Base-by-base conservation (phyloP, 2,329 filamentous ascomycete genomes). In the Thelonectria discophora region DNA sequence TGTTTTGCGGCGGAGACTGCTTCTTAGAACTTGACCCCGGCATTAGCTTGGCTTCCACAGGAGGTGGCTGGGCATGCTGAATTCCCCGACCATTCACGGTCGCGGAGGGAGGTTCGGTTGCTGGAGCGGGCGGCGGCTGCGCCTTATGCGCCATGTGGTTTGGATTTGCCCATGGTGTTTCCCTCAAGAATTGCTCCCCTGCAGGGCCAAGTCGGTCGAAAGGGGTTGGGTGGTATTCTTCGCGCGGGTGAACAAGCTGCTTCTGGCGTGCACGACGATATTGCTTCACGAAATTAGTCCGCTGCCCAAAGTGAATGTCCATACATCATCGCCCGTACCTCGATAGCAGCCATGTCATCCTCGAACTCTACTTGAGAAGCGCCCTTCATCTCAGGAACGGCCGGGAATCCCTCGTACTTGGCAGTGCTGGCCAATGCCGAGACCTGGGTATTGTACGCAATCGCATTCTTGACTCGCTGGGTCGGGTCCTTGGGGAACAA, bases 341-440 rank as follows among this genome's bases (percentile, higher is more conserved):
- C 90, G 83, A 99, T 97, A 69, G 90, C 90, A 75, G 91, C 89
- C 65, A 98, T 82, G 78, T 99, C 95, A 51, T 94, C 90, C 57
- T 97, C 92, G 48, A 95, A 79, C 72, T 97, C 93, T 11, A 85
- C 81, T 20, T 85, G 77, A 39, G 90, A 89, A 24, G 92, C 91
- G 43, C 91, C 86, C 60, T 83, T 83, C 78, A 99, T 90, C 34
- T 91, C 85, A 18, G 95, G 95, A n/a, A 94, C 95, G 32, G 94
- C 94, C 37, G 95, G 95, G 78, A 99, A 99, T 21, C 95, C 95
- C 72, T 97, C 89, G 75, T 97, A 94, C 78, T 97, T 98, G 37
- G 94, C 94, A 53, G 98, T 84, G 39, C 94, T 94, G 6, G 94
- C 90, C 59, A 99, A 81, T 27, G 97, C 88, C 0, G 94, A 97